Base-by-base conservation (phyloP, 768 basidiomycete species). In the Collybia mongolica region DNA sequence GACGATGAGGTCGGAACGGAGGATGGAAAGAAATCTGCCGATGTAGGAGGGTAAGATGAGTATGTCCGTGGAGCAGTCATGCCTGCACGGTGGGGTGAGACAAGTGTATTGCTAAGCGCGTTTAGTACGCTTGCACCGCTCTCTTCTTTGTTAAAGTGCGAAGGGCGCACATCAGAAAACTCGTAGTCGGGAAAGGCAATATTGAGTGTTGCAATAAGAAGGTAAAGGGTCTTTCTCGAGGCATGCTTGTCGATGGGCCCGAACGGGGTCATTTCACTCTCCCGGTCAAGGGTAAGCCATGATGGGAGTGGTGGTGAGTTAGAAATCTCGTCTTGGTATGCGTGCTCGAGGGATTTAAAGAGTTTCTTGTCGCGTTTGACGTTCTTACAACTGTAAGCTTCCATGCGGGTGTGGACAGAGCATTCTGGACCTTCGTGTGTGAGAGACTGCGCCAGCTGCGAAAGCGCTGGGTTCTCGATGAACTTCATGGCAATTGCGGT, bases 301-400 rank as follows among this genome's bases (percentile, higher is more conserved):
- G 88, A 86, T 29, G 88, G 90, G 26, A 91, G 77, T 4, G 93
- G 93, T 0, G 92, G 90, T 2, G 92, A 94, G 64, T 84, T 79
- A 5, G 84, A 90, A 18, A 90, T 70, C 43, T 91, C 88, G 56
- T 88, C 84, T 52, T 83, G 77, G 74, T 98, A 93, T 24, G 88
- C 86, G 59, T 82, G 80, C 67, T 98, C 95, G 73, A 98, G 86
- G 8, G 85, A 76, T 64, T 90, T 93, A 80, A 93, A 93, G 68
- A 98, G 87, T 66, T 89, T 91, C 82, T 94, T 93, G 79, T 99
- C 97, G 62, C 90, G 88, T 59, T 92, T 90, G 69, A 97, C 88
- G 69, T 94, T 88, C 81, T 99, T 99, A 81, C 93, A 94, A 63
- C 89, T 91, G 76, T 98, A 99, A 0, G 93, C 95, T 70, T 98